Base-by-base conservation (phyloP, 2,329 filamentous ascomycete genomes). In the Trichoderma citrinoviride region DNA sequence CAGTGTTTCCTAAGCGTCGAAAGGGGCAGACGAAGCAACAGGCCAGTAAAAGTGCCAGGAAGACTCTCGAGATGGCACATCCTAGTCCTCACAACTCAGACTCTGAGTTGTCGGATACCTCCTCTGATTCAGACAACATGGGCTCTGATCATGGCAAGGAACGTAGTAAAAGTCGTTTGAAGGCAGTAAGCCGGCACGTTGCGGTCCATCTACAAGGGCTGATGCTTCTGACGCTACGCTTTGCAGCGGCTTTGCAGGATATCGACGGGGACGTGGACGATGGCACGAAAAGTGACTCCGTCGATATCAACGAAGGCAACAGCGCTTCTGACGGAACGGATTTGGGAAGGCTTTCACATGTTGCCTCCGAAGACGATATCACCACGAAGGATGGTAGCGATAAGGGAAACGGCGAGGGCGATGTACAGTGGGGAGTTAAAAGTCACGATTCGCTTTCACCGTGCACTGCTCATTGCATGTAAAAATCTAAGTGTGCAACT, bases 141-240 rank as follows among this genome's bases (percentile, higher is more conserved):
- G 37, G 7, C 17, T 55, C 41, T 37, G 40, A 61, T 21, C 17
- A 40, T 14, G 4, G 37, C 29, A 23, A 3, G 40, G 8, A 50
- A 14, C n/a, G 23, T 21, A 56, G 41, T 44, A 23, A 23, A 27
- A 49, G 61, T 3, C 47, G 23, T 14, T 65, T 62, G 3, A 65
- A 61, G 33, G 17, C 33, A 10, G 27, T 61, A 27, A 29, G 40
- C n/a, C 49, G 47, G 17, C 65, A 67, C 7, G 55, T 67, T 52
- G 65, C 65, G 14, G n/a, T n/a, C 15, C 65, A 67, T 52, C 33
- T 67, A n/a, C 65, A 65, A 21, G 43, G 52, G 12, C 21, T 67
- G 7, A 65, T 65, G 61, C 33, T 56, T 17, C 25, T 67, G 50
- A 67, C 65, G 19, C 15, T 67, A 23, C 65, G 65, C 14, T 61